phyloP scores from a whole-genome alignment of 306 rosid species.

The Lotus japonicus region DNA sequence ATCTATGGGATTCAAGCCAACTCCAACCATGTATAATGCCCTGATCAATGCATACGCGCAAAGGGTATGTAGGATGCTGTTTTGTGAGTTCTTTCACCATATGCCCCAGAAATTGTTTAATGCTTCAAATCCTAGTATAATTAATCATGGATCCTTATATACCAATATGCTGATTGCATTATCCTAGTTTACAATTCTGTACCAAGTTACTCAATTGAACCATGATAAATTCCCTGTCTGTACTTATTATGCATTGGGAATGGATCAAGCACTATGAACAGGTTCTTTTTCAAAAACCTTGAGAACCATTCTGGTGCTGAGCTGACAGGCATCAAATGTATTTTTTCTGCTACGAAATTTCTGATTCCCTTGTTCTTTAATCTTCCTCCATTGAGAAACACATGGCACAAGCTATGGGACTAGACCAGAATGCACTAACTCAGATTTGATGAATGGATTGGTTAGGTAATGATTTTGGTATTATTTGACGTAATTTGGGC shows the following conservation, averaged over 20 bases:
- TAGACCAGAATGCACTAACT: not conserved
- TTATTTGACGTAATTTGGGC: constrained; percentile 25
- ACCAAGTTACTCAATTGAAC: not conserved
- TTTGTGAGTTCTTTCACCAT: not conserved
- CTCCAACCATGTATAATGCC: constrained; percentile 87
- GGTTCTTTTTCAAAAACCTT: too few species aligned
- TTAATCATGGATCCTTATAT: not conserved
- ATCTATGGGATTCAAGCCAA: constrained; percentile 72
- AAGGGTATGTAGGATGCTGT: constrained; percentile 44
- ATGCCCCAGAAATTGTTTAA: not conserved
- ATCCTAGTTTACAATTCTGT: not conserved
- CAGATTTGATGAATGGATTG: not conserved
- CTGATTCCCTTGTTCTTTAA: not conserved
- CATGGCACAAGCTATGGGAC: not conserved
- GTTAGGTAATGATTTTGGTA: constrained; percentile 19
- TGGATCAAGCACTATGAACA: not conserved
- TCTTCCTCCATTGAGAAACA: not conserved
- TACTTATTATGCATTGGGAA: not conserved
- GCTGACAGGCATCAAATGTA: not conserved
- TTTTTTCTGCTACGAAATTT: not conserved
- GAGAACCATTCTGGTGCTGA: not conserved
- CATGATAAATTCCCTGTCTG: not conserved
- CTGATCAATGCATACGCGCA: constrained; percentile 90
- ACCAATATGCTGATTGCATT: not conserved
- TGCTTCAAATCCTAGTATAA: not conserved